Conservation (phyloP, 768 basidiomycete species). For the Zangia roseola region DNA sequence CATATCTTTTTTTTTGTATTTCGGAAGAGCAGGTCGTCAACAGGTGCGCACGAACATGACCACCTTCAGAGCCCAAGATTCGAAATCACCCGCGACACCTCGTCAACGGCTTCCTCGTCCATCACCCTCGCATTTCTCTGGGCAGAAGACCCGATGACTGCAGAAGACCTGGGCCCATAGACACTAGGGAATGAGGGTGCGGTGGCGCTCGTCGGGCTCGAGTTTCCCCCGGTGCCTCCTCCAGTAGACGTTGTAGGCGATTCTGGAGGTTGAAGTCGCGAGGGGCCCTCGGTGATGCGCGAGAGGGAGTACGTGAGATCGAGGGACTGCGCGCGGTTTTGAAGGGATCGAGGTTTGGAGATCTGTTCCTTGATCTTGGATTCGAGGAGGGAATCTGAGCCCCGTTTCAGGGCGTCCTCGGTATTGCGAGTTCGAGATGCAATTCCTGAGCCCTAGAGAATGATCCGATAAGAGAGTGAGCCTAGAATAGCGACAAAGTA, state of each 20-base stretch:
- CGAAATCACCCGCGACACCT: constrained; percentile 76
- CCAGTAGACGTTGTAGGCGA: constrained; percentile 77
- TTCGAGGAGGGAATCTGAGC: constrained; percentile 81
- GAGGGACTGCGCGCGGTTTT: constrained; percentile 86
- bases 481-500: constrained; percentile 2
- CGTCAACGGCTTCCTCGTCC: constrained; percentile 63
- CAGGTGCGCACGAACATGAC: constrained; percentile 12
- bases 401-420: constrained; percentile 77
- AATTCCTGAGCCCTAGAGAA: constrained; percentile 61
- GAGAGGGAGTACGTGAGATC: constrained; percentile 83
- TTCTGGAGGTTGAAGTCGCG: constrained; percentile 65
- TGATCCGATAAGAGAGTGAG: constrained; percentile 20
- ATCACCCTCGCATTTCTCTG: constrained; percentile 39
- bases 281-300: constrained; percentile 70
- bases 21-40: constrained; percentile 4
- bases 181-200: constrained; percentile 85
- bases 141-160: constrained; percentile 43
- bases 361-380: constrained; percentile 78
- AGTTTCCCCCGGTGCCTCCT: constrained; percentile 71
- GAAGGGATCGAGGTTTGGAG: constrained; percentile 75
- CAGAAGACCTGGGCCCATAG: constrained; percentile 62
- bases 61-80: constrained; percentile 58
- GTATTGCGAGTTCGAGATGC: constrained; percentile 64
- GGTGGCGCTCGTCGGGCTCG: constrained; percentile 75
- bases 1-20: constrained; percentile 3